A percentile compares a stretch with the other conserved stretches of the same genome.
Evolutionary conservation across 148 eudicot species (phyloP).

Genomic region (Pharnaceum exiguum): DNA sequence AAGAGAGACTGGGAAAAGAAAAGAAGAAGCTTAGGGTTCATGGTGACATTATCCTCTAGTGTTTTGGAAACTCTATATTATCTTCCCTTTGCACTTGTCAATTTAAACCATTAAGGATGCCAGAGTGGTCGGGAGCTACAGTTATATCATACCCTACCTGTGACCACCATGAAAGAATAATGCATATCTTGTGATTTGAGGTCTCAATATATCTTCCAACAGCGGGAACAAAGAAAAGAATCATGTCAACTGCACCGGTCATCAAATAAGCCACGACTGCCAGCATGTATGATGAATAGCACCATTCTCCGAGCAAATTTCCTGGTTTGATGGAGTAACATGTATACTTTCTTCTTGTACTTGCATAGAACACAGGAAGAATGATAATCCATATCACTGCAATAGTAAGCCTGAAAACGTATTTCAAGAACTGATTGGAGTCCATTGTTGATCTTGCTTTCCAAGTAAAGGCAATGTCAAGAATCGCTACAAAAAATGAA

Average conservation of each 20-base stretch:
- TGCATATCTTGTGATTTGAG: conserved; percentile 63
- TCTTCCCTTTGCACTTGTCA: too few species aligned
- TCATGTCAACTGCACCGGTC: conserved; percentile 72
- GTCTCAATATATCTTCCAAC: conserved; percentile 85
- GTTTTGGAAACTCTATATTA: too few species aligned
- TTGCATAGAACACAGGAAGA: conserved; percentile 70
- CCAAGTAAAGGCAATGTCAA: conserved; percentile 83
- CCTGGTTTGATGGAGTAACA: conserved; percentile 55
- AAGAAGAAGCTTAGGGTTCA: too few species aligned
- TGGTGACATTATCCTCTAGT: too few species aligned
- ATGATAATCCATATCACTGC: conserved; percentile 74
- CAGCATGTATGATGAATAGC: conserved; percentile 90
- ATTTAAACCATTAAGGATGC: background rate
- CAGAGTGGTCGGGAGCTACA: background rate
- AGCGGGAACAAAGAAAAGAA: conserved; percentile 84
- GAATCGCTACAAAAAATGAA: conserved; percentile 50
- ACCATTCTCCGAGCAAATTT: conserved; percentile 94
- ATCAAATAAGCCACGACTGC: conserved; percentile 76
- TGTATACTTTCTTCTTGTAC: conserved; percentile 69
- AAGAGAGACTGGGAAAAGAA: too few species aligned
- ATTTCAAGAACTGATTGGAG: conserved; percentile 37
- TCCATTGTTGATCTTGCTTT: conserved; percentile 75
- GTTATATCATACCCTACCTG: conserved; percentile 44
- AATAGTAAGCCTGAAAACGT: conserved; percentile 51
- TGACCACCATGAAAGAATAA: conserved; percentile 76